These are phyloP conservation scores for Fusarium zealandicum DNA, from an alignment of 2,329 filamentous ascomycete species.

Conservation along the genomic window DNA sequence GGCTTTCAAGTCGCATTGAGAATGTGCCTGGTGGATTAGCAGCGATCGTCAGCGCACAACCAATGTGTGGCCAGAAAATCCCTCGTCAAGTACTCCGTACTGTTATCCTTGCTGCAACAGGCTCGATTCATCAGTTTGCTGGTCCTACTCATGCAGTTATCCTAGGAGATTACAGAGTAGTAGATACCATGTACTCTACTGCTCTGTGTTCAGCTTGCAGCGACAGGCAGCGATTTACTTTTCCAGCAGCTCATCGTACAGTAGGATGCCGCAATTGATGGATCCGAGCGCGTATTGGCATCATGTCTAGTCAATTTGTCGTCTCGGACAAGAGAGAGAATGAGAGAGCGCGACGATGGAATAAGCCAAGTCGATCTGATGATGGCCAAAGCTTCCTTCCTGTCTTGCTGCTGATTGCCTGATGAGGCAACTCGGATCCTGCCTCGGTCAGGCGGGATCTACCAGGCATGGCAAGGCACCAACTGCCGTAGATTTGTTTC, in stretches of 20 bases:
- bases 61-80: constrained; percentile 3
- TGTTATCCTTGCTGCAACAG: constrained; percentile 1
- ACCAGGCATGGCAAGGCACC: constrained; percentile 4
- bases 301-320: no score
- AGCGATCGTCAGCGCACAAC: neutral
- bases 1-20: constrained; percentile 12
- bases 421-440: constrained; percentile 33
- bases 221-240: neutral
- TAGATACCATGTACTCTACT: neutral
- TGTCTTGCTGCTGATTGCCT: constrained; percentile 8
- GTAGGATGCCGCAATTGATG: no score
- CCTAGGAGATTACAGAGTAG: neutral
- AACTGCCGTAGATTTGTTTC: neutral
- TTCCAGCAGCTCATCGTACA: no score
- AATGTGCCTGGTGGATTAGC: constrained; percentile 12
- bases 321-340: no score
- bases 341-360: no score
- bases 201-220: constrained; percentile 4
- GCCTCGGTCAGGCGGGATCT: constrained; percentile 26
- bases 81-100: constrained; percentile 5
- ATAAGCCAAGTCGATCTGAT: neutral
- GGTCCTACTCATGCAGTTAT: constrained; percentile 1
- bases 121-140: neutral
- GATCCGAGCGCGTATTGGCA: no score
- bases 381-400: constrained; percentile 25